A percentile compares a stretch with the other conserved stretches of the same genome.
These are phyloP conservation scores for Entomophthora muscae DNA, from an alignment of 371 early-diverging fungal species.

Conservation along the genomic window DNA sequence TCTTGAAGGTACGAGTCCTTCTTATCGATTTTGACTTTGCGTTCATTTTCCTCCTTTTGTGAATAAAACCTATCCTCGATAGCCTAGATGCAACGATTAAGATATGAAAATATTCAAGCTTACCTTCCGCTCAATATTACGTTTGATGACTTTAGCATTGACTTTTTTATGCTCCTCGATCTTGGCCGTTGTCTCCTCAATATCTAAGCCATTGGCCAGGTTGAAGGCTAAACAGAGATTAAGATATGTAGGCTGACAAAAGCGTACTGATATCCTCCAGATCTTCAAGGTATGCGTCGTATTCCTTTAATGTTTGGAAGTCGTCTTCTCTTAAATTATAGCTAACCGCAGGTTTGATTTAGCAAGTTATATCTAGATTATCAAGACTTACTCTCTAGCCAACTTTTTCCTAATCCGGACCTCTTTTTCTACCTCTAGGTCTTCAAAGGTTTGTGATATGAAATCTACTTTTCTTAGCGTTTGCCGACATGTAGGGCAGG, in stretches of 20 bases:
- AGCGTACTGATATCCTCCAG: constrained; percentile 70
- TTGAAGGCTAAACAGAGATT: constrained; percentile 43
- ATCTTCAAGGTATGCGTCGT: constrained; percentile 83
- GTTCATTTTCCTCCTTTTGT: constrained; percentile 23
- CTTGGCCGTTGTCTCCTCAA: constrained; percentile 59
- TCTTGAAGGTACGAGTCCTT: constrained; percentile 31
- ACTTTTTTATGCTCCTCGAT: constrained; percentile 61
- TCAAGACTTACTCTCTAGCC: constrained; percentile 40
- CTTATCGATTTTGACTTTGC: constrained; percentile 25
- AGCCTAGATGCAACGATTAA: background rate
- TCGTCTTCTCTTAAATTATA: constrained; percentile 87
- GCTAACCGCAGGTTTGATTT: constrained; percentile 19
- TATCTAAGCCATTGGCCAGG: constrained; percentile 67
- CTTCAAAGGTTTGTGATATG: constrained; percentile 80
- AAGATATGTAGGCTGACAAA: background rate
- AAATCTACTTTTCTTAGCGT: constrained; percentile 71
- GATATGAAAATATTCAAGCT: too few species aligned
- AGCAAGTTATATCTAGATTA: background rate
- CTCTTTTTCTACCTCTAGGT: constrained; percentile 87
- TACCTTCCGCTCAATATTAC: constrained; percentile 36
- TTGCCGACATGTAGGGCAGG: constrained; percentile 79
- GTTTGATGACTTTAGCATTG: constrained; percentile 62
- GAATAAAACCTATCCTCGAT: constrained; percentile 21
- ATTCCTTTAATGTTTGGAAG: constrained; percentile 51
- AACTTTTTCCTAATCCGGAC: constrained; percentile 71